Percentiles rank a stretch among this genome's conserved stretches.
phyloP scores from a whole-genome alignment of 257 asterid genomes.

The Rehmannia glutinosa region DNA sequence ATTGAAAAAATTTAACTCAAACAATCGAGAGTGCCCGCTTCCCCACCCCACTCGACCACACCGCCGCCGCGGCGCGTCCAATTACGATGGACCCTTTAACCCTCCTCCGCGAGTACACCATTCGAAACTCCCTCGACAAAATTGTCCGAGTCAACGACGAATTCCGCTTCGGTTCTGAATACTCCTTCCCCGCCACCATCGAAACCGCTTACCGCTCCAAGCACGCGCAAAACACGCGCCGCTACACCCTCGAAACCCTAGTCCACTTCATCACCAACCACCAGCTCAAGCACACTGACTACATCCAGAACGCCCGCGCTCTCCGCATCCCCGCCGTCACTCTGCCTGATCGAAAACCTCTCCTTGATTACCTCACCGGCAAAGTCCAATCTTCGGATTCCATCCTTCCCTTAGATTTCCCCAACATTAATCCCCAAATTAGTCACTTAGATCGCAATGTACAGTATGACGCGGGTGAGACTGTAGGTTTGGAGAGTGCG shows the following conservation, averaged over 20 bases:
- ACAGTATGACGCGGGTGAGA: conserved; percentile 27
- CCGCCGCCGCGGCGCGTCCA: conserved; percentile 16
- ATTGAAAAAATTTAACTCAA: no score
- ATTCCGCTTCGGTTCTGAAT: conserved; percentile 76
- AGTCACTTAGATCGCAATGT: conserved; percentile 26
- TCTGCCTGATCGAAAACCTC: conserved; percentile 81
- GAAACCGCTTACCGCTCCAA: conserved; percentile 88
- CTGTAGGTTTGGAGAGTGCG: conserved; percentile 22
- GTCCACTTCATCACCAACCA: conserved; percentile 79
- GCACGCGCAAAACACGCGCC: conserved; percentile 60
- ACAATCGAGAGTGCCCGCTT: no score
- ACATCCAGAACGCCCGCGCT: conserved; percentile 75
- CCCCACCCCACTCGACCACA: neutral
- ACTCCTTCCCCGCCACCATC: conserved; percentile 71
- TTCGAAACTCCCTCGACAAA: conserved; percentile 57
- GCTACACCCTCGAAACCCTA: conserved; percentile 94
- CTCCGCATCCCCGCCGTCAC: conserved; percentile 74
- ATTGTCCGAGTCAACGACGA: conserved; percentile 64
- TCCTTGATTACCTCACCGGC: conserved; percentile 89
- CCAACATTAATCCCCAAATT: conserved; percentile 31
- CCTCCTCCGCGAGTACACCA: conserved; percentile 86
- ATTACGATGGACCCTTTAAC: conserved; percentile 74
- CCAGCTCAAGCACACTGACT: conserved; percentile 79
- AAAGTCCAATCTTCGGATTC: conserved; percentile 67
- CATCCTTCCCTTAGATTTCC: conserved; percentile 43